A percentile compares a stretch with the other conserved stretches of the same genome.
phyloP scores from a whole-genome alignment of 208 protist genomes.

The Tritrichomonas foetus region DNA sequence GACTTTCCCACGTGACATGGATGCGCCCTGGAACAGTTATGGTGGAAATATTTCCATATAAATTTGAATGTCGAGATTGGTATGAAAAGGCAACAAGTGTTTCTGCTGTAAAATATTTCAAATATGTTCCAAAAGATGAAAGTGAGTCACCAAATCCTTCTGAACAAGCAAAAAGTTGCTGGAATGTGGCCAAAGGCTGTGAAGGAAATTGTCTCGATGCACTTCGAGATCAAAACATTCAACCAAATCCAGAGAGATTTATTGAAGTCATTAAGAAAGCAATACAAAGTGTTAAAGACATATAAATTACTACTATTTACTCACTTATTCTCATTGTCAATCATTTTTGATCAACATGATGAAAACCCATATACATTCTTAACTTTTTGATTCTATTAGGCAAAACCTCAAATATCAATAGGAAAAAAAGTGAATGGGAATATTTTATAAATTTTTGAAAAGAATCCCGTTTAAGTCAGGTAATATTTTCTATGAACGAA shows the following conservation, averaged over 20 bases:
- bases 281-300: too few relatives aligned
- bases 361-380: too few relatives aligned
- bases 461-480: too few relatives aligned
- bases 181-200: not conserved
- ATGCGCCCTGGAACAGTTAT: not conserved
- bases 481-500: too few relatives aligned
- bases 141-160: not conserved
- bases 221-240: not conserved
- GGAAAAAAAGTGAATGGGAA: too few relatives aligned
- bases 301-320: too few relatives aligned
- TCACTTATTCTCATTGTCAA: too few relatives aligned
- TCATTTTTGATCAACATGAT: too few relatives aligned
- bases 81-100: not conserved
- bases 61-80: slow-evolving; percentile 19
- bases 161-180: not conserved
- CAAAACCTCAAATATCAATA: too few relatives aligned
- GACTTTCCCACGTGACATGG: not conserved
- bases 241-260: not conserved
- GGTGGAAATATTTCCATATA: slow-evolving; percentile 28
- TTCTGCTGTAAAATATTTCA: not conserved
- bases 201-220: not conserved
- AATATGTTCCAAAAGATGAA: not conserved
- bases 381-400: too few relatives aligned
- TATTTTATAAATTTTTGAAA: too few relatives aligned
- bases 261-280: not conserved